Evolutionary conservation across 495 filamentous ascomycete species (phyloP).

Genomic region (Talaromyces trachyspermus): DNA sequence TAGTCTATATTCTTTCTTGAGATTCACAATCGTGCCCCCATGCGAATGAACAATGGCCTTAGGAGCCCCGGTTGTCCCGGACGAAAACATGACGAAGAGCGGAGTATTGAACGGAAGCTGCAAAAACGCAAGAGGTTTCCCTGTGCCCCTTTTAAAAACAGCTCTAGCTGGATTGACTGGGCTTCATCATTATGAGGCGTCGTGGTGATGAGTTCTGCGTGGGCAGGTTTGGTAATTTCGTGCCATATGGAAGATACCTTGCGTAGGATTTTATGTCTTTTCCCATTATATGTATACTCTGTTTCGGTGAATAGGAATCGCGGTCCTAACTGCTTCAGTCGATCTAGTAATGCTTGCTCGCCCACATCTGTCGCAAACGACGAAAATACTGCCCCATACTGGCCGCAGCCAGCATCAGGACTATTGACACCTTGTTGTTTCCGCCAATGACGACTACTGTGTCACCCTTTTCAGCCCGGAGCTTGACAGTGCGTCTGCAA

Average conservation of each 20-base stretch:
- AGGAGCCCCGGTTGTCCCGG: constrained; percentile 64
- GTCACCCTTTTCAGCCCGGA: constrained; percentile 51
- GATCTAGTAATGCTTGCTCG: constrained; percentile 59
- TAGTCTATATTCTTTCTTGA: constrained; percentile 50
- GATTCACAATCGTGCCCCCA: constrained; percentile 52
- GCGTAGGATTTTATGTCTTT: constrained; percentile 51
- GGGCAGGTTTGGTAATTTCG: constrained; percentile 25
- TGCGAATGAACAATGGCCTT: constrained; percentile 69
- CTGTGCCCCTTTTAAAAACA: constrained; percentile 9
- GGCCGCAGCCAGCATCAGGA: constrained; percentile 50
- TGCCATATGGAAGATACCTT: constrained; percentile 44
- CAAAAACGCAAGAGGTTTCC: constrained; percentile 39
- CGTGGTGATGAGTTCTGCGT: constrained; percentile 26
- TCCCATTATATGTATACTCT: constrained; percentile 64
- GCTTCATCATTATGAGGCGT: constrained; percentile 37
- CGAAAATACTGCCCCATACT: constrained; percentile 61
- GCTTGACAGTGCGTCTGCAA: constrained; percentile 52
- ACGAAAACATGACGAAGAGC: constrained; percentile 65
- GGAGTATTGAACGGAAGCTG: constrained; percentile 57
- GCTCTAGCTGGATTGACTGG: constrained; percentile 33
- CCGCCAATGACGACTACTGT: constrained; percentile 60
- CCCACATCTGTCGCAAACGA: constrained; percentile 68
- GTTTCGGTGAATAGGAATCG: constrained; percentile 65
- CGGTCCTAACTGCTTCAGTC: constrained; percentile 58
- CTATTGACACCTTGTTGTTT: constrained; percentile 58